phyloP scores from a whole-genome alignment of 768 basidiomycete species.

The Dioszegia hungarica region DNA sequence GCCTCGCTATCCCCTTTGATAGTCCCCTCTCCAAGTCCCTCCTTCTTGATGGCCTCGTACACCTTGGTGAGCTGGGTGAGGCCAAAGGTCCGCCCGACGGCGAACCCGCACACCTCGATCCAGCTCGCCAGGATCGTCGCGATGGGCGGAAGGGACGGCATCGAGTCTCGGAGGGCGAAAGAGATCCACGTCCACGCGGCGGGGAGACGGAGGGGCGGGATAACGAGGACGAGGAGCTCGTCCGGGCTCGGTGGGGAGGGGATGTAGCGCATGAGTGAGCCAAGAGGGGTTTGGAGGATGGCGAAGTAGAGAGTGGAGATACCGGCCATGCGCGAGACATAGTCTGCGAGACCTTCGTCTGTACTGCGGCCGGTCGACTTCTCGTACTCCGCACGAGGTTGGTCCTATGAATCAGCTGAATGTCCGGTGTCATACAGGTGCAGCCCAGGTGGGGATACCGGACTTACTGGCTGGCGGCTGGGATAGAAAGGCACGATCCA shows the following conservation, averaged over 20 bases:
- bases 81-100: conserved; percentile 30
- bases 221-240: conserved; percentile 30
- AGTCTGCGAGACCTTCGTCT: conserved; percentile 61
- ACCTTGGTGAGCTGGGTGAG: conserved; percentile 35
- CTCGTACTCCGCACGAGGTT: conserved; percentile 50
- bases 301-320: conserved; percentile 83
- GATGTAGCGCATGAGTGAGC: conserved; percentile 21
- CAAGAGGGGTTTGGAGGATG: conserved; percentile 54
- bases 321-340: conserved; percentile 65
- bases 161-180: conserved; percentile 19
- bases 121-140: conserved; percentile 32
- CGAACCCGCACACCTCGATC: conserved; percentile 16
- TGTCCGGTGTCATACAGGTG: background rate
- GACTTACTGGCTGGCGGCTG: conserved; percentile 54
- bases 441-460: too few relatives aligned
- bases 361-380: conserved; percentile 48
- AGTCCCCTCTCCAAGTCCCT: conserved; percentile 26
- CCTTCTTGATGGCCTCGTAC: conserved; percentile 29
- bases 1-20: conserved; percentile 31
- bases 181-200: conserved; percentile 44
- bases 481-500: conserved; percentile 74
- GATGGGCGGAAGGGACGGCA: conserved; percentile 22
- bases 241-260: conserved; percentile 23
- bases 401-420: conserved; percentile 32
- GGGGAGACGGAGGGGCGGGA: conserved; percentile 26